Evolutionary conservation across 176 grass and related monocot species (phyloP).

Genomic region (Aechmea fasciata): DNA sequence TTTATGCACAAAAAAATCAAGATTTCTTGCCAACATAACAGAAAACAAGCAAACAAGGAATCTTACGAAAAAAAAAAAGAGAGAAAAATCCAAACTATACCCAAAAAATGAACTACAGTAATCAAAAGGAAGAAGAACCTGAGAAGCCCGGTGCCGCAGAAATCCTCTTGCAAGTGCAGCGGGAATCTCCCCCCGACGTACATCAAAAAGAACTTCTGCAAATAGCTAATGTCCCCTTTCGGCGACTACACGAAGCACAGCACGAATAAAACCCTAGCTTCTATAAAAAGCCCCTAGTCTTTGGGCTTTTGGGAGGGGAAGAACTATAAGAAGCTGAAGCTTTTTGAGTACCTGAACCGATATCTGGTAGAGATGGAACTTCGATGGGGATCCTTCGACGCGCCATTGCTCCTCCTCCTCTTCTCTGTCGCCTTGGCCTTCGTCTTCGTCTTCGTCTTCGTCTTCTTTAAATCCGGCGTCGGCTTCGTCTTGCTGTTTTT

Average conservation of each 20-base stretch:
- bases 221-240: slow-evolving; percentile 82
- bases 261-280: neutral
- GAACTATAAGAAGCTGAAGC: neutral
- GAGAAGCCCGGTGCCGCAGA: slow-evolving; percentile 89
- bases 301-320: neutral
- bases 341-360: slow-evolving; percentile 55
- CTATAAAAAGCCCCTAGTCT: neutral
- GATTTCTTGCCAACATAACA: too few relatives aligned
- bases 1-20: too few relatives aligned
- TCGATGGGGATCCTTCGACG: slow-evolving; percentile 35
- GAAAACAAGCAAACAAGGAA: too few relatives aligned
- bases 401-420: slow-evolving; percentile 2
- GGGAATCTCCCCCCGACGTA: slow-evolving; percentile 67
- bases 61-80: too few relatives aligned
- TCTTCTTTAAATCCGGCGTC: slow-evolving; percentile 21
- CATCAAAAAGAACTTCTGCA: slow-evolving; percentile 88
- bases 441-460: slow-evolving; percentile 8
- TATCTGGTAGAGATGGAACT: slow-evolving; percentile 79
- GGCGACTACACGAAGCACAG: slow-evolving; percentile 35
- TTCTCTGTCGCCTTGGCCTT: slow-evolving; percentile 10
- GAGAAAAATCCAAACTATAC: too few relatives aligned
- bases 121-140: slow-evolving; percentile 19
- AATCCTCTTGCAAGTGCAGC: slow-evolving; percentile 80
- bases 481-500: slow-evolving; percentile 25
- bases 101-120: neutral